Base-by-base conservation (phyloP, 768 basidiomycete genomes). In the Auricularia cornea region DNA sequence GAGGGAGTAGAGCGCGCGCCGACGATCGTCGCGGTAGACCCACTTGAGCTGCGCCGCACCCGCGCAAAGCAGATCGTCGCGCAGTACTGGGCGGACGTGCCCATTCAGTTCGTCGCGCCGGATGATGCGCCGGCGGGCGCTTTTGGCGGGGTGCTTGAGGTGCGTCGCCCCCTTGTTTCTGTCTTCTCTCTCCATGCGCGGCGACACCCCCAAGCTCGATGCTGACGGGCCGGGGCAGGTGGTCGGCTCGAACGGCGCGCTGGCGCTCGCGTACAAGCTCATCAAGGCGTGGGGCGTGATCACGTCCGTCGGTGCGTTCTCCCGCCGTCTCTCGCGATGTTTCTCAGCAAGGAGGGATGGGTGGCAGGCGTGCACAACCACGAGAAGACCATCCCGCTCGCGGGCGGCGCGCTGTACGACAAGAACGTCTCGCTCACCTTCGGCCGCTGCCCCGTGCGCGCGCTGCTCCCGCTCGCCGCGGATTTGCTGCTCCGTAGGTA, bases 361-460 rank as follows among this genome's bases (percentile, higher is more conserved):
- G 41, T 33, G 32, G 40, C 60, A 64, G 66, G 68, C 31, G 68
- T 68, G n/a, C 68, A 69, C 63, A 62, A 63, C 54, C 62, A 38
- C 30, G 62, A 64, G 10, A 62, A 56, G 28, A 35, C 33, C n/a
- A 59, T 64, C 30, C 65, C 67, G n/a, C 79, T 83, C 2, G 73
- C 76, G 10, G 80, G 82, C 26, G 69, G 70, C 5, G 77, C 86
- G 51, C 70, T 86, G 62, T 92, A 92, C 73, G 77, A 86, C 77
- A 89, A 90, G 74, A 92, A 92, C 71, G 80, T 90, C 6, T 88
- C 87, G 1, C 77, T 90, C 29, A 86, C 90, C 68, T 92, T 92
- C 70, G 91, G 91, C 10, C 83, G 90, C 10, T 92, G 90, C 67
- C 90, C 89, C 18, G 89, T 89, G 3, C 83, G 87, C 16, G 84